Evolutionary conservation across 139 green algal genomes (phyloP).

Genomic region (Tetraselmis chui): DNA sequence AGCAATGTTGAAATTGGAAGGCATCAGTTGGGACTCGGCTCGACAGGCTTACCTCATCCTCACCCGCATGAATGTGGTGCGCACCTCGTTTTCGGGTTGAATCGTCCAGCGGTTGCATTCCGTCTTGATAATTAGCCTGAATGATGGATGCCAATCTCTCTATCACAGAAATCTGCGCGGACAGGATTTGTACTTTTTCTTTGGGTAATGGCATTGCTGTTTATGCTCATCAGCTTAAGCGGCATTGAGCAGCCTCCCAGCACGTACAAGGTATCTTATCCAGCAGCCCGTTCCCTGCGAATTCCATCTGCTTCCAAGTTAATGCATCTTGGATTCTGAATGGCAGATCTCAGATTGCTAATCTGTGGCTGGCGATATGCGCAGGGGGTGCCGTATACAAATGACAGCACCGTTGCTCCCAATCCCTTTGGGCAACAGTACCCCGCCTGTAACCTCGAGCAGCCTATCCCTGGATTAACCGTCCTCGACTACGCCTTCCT

Average conservation of each 20-base stretch:
- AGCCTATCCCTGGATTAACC: neutral
- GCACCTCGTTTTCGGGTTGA: too few relatives aligned
- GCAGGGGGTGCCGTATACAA: neutral
- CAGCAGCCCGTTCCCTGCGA: too few relatives aligned
- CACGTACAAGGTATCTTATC: neutral
- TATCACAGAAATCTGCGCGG: neutral
- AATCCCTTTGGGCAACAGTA: neutral
- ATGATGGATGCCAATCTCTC: neutral
- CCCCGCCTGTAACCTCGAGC: neutral
- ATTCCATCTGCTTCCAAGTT: too few relatives aligned
- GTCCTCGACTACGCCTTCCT: neutral
- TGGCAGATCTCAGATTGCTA: too few relatives aligned
- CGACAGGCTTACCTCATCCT: neutral
- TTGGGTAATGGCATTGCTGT: neutral
- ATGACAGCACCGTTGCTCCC: neutral
- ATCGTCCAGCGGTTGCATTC: too few relatives aligned
- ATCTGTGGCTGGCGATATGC: neutral
- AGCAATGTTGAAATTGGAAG: neutral
- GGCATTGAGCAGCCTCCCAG: neutral
- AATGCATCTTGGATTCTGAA: too few relatives aligned
- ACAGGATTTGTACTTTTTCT: neutral
- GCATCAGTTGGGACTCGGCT: neutral
- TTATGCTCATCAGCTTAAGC: neutral
- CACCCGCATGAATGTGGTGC: neutral
- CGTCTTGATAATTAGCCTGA: too few relatives aligned